Conservation (phyloP, 2,329 filamentous ascomycete genomes). For the Exophiala spinifera region DNA sequence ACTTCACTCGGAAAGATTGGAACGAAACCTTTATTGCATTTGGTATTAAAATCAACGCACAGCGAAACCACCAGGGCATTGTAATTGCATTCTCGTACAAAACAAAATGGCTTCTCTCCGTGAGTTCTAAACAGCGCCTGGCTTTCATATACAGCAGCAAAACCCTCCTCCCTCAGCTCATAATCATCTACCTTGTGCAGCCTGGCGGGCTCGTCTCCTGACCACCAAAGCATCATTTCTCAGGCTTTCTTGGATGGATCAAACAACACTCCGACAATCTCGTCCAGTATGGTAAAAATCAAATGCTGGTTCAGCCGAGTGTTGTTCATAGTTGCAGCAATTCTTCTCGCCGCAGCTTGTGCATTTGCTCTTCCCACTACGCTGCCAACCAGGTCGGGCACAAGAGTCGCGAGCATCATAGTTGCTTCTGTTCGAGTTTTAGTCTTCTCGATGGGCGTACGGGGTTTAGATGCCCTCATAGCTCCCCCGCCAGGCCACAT, state of each 20-base stretch:
- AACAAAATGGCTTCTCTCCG: too few relatives aligned
- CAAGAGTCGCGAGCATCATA: slow-evolving; percentile 79
- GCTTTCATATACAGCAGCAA: too few relatives aligned
- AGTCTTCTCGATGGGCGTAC: slow-evolving; percentile 70
- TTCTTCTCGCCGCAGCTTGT: slow-evolving; percentile 79
- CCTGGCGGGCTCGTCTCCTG: not conserved
- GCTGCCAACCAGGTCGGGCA: slow-evolving; percentile 87
- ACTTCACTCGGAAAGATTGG: too few relatives aligned
- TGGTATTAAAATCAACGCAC: too few relatives aligned
- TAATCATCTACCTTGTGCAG: too few relatives aligned
- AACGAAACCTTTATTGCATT: too few relatives aligned
- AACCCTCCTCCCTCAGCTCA: too few relatives aligned
- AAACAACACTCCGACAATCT: slow-evolving; percentile 65
- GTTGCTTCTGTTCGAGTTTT: slow-evolving; percentile 83
- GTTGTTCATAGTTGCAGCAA: slow-evolving; percentile 92
- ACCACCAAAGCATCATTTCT: not conserved
- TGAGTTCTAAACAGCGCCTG: too few relatives aligned
- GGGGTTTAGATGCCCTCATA: slow-evolving; percentile 49
- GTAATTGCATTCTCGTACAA: too few relatives aligned
- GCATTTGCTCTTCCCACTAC: slow-evolving; percentile 93
- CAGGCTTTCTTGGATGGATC: slow-evolving; percentile 28
- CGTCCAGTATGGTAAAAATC: slow-evolving; percentile 68
- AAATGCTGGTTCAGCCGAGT: slow-evolving; percentile 75
- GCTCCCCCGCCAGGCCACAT: slow-evolving; percentile 68
- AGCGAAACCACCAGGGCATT: too few relatives aligned